Evolutionary conservation across 106 monocot genomes (phyloP).

Genomic region (Dendrobium nobile): DNA sequence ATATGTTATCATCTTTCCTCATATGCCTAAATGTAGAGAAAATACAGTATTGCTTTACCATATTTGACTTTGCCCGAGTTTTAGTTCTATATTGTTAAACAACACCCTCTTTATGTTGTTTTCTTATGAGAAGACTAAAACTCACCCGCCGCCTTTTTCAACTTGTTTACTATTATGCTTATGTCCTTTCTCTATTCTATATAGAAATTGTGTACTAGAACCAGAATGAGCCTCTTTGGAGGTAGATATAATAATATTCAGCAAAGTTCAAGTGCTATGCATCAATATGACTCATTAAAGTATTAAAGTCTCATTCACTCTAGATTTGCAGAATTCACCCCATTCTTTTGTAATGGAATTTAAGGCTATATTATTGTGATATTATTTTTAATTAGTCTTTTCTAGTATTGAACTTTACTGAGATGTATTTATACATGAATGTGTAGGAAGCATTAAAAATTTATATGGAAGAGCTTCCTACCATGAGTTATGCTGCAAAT

Average conservation of each 20-base stretch:
- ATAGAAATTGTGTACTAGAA: background rate
- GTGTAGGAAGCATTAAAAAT: slow-evolving; percentile 40
- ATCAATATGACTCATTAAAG: background rate
- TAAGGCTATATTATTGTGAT: background rate
- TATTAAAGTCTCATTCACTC: background rate
- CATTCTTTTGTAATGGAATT: background rate
- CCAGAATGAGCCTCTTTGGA: background rate
- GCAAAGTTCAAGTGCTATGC: background rate
- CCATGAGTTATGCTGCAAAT: slow-evolving; percentile 68
- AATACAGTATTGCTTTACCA: background rate
- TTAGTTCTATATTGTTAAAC: background rate
- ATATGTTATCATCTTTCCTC: background rate
- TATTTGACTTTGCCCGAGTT: background rate
- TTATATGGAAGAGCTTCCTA: slow-evolving; percentile 51
- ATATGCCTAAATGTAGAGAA: background rate
- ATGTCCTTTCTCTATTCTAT: background rate
- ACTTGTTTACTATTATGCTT: background rate
- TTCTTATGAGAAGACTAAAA: background rate
- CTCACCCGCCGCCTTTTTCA: background rate
- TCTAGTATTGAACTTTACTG: background rate
- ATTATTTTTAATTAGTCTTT: background rate
- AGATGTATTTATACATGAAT: background rate
- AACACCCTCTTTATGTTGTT: background rate
- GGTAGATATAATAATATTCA: background rate
- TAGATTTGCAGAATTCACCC: background rate